Base-by-base conservation (phyloP, 2,329 filamentous ascomycete species). In the Diaporthe vaccinii region DNA sequence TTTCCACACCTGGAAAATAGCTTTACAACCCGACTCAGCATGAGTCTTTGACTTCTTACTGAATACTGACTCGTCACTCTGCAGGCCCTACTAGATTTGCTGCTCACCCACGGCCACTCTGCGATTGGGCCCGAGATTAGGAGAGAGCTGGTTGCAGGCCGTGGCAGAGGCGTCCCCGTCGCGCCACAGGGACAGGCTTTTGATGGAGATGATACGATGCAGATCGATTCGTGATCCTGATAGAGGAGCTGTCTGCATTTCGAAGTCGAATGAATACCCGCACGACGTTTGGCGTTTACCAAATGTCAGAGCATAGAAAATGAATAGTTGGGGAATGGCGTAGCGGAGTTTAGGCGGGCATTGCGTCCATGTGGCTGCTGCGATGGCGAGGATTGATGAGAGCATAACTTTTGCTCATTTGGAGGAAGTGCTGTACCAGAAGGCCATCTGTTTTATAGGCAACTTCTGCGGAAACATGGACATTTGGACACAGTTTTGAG, bases 151-250 rank as follows among this genome's bases (percentile, higher is more conserved):
- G 85, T 98, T 65, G 95, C 95, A 36, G 97, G 97, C 2, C 90
- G 97, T 84, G 96, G 95, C 2, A 90, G 97, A 77, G 96, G 96
- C 51, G 91, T 96, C 8, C 87, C 92, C 34, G 82, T 92, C 31
- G 93, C 94, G 83, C 90, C 84, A 78, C 87, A 85, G 81, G 89
- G 80, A 78, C 86, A 84, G 78, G 86, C 82, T 34, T 85, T 90
- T 79, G 92, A 95, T 79, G 96, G 94, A 14, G 95, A 98, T 83
- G 96, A 98, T 86, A 98, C 95, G 22, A 98, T 98, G 95, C 87
- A 95, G 81, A 89, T 95, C 80, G 92, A 91, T 77, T 85, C 78
- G 77, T 83, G 73, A 79, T 70, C 17, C 28, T 53, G 36, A 20
- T 17, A 4, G 34, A 71, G 53, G 36, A 57, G 34, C n/a, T 55